Percentiles rank a stretch among this genome's conserved stretches.
phyloP scores from a whole-genome alignment of 75 land plant species.

The Pseudotsuga menziesii region DNA sequence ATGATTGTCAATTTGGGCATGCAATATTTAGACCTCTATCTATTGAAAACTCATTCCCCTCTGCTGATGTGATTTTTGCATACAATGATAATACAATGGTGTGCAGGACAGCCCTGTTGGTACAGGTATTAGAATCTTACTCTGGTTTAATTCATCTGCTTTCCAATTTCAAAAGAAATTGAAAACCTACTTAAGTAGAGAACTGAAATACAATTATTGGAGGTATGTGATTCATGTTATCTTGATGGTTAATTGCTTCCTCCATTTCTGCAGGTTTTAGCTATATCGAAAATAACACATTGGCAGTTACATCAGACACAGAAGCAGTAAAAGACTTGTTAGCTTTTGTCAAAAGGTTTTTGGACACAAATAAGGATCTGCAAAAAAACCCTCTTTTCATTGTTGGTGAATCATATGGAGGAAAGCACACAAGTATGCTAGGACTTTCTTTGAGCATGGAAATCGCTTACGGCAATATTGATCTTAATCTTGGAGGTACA shows the following conservation, averaged over 20 bases:
- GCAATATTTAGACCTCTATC: not conserved
- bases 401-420: slow-evolving; percentile 93
- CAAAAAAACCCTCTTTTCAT: slow-evolving; percentile 64
- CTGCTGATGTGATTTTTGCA: not conserved
- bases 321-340: slow-evolving; percentile 68
- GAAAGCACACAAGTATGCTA: slow-evolving; percentile 68
- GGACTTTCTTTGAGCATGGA: slow-evolving; percentile 49
- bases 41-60: not conserved
- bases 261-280: slow-evolving; percentile 47
- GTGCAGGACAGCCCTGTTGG: slow-evolving; percentile 93
- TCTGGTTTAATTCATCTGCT: not conserved
- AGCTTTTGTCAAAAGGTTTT: slow-evolving; percentile 41
- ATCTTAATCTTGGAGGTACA: slow-evolving; percentile 59
- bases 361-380: slow-evolving; percentile 32
- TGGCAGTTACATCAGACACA: slow-evolving; percentile 54
- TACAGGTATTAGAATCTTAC: slow-evolving; percentile 30
- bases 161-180: not conserved
- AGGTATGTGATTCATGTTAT: not conserved
- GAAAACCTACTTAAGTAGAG: not conserved
- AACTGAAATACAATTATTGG: too few species aligned
- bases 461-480: slow-evolving; percentile 45
- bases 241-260: not conserved
- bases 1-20: not conserved
- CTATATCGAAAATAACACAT: slow-evolving; percentile 57
- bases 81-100: not conserved